Base-by-base conservation (phyloP, 1,284 basidiomycete species). In the Cutaneotrichosporon spelunceum region DNA sequence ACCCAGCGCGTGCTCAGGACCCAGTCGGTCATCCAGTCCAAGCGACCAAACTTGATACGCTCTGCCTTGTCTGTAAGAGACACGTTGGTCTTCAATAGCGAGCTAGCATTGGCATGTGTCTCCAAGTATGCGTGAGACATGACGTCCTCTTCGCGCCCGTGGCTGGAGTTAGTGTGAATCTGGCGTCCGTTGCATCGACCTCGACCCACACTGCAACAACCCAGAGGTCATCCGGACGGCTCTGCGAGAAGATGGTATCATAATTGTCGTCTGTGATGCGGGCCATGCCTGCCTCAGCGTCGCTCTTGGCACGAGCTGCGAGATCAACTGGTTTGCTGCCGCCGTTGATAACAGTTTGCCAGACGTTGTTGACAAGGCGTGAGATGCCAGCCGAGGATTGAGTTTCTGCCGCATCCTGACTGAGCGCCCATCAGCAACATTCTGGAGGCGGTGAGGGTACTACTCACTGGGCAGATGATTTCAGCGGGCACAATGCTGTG, bases 221-320 rank as follows among this genome's bases (percentile, higher is more conserved):
- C 69, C 70, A 76, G 7, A 72, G 60, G 16, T 69, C 62, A n/a
- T 74, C 65, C 6, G 56, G 56, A 0, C 48, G 24, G 27, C 44
- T 47, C 24, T 57, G 44, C 33, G 60, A 55, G 9, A 76, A 65
- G 53, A 61, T 21, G 23, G 65, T 59, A 23, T 68, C 64, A 49
- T 67, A 75, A 48, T 75, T 77, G 21, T 62, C 60, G 59, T 76
- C 74, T 2, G 70, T 75, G 56, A 78, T 55, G 21, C 77, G 57
- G n/a, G 68, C 54, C 11, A 75, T 13, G 79, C 87, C 23, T 89
- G 93, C 80, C 84, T 84, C 16, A 80, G 88, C 62, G 83, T 92
- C 69, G 73, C 90, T 61, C 87, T 39, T 42, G 3, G 59, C 27
- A 16, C 49, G 59, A 16, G n/a, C 48, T 2, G 44, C 54, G 13